phyloP scores from a whole-genome alignment of 2,329 filamentous ascomycete genomes.

The Aspergillus sp. region DNA sequence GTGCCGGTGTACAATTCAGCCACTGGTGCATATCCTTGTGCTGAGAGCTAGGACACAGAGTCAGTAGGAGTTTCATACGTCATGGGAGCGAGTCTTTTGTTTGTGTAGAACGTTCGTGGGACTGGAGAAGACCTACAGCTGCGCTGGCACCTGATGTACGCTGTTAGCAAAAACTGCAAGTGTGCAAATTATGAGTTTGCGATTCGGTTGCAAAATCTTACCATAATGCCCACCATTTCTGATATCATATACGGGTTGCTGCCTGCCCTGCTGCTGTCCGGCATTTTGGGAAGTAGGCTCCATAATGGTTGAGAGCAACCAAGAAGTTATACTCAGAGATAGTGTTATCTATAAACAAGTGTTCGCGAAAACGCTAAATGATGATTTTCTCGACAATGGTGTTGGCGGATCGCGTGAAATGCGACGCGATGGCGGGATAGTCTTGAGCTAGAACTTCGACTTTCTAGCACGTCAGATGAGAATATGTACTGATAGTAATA shows the following conservation, averaged over 20 bases:
- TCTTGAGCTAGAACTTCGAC: neutral
- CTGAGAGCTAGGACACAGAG: constrained; percentile 59
- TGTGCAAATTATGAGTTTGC: neutral
- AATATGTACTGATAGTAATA: neutral
- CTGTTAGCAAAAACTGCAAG: constrained; percentile 6
- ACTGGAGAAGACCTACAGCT: constrained; percentile 47
- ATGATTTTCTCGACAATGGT: neutral
- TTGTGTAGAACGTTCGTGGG: constrained; percentile 1
- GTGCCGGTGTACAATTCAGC: constrained; percentile 86
- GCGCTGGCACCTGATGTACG: constrained; percentile 56
- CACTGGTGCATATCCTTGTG: constrained; percentile 79
- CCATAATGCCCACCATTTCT: constrained; percentile 71
- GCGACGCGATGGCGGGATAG: neutral
- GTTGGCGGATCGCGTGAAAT: neutral
- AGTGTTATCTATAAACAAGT: neutral
- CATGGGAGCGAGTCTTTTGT: too few relatives aligned
- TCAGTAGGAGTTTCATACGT: constrained; percentile 5
- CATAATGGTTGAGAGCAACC: constrained; percentile 35
- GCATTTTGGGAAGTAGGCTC: constrained; percentile 50
- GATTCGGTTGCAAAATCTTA: constrained; percentile 32
- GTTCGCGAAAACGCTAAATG: neutral
- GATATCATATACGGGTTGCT: constrained; percentile 64
- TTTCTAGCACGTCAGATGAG: neutral
- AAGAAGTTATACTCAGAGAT: too few relatives aligned
- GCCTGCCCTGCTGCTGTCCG: constrained; percentile 54